Evolutionary conservation across 495 filamentous ascomycete species (phyloP), one percentile per base, ranked within the genome.

Genomic region (Symbiotaphrina buchneri): DNA sequence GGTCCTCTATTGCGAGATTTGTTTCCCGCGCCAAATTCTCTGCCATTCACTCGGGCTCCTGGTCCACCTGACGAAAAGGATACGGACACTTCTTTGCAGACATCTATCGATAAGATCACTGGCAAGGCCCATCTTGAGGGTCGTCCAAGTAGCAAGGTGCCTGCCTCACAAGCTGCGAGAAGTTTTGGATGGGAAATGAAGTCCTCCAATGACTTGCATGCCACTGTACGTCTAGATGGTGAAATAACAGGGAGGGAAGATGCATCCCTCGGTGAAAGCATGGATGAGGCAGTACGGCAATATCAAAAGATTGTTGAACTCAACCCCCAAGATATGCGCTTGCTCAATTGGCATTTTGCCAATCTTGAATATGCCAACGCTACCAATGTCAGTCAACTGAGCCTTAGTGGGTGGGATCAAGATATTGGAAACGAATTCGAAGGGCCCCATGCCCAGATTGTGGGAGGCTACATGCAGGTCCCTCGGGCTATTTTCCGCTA

Each of bases 291-390:
- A 11, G 69, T 94, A 31, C 61, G 61, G 14, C 83, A 95, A 43
- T 97, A 93, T 49, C 73, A 76, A 37, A 63, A 63, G 24, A 62
- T 95, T 33, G 61, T 94, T 13, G 72, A 87, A 27, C 53, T 99
- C 18, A 79, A 69, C 0, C 67, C 82, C 0, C 76, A 77, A 43
- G 87, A 94, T 41, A 70, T 91, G 52, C 64, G 87, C 28, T 58
- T 95, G 20, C 61, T 94, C 41, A 99, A 95, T 44, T 99, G 87
- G 87, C 90, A 99, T 52, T 72, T 93, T 47, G 87, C 90, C 36
- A 99, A 99, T 43, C 60, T 95, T 18, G 87, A 99, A 46, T 99
- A 99, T 44, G 84, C 85, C 28, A 95, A 94, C 44, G 90, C 87
- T 0, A 71, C 66, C 4, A 91, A 83, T 44, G 71, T 90, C 32